Base-by-base conservation (phyloP, 2,329 filamentous ascomycete genomes). In the Aspergillus ochraceus region DNA sequence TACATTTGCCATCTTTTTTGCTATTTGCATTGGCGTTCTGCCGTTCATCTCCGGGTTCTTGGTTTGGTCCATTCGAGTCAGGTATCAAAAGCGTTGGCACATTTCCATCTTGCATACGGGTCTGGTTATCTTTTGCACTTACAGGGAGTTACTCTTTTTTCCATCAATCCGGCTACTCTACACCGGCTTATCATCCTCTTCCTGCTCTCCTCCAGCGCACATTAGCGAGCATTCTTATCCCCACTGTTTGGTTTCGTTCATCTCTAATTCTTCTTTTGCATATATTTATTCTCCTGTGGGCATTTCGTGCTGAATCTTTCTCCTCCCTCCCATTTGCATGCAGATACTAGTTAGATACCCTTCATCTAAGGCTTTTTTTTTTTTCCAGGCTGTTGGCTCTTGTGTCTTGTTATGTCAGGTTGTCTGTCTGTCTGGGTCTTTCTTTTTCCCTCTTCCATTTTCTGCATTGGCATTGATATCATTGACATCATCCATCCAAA, bases 311-410 rank as follows among this genome's bases (percentile, higher is more conserved):
- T 45, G 30, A 26, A 47, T 61, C 54, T 36, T 55, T 47, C 24
- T 36, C 46, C 55, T 14, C 8, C 19, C 12, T 22, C 42, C 20
- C 19, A 9, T 62, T 64, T 29, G 26, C 6, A 29, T 29, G 58
- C 56, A 60, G 53, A 47, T 47, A 20, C 20, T 42, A 42, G 36
- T 59, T 66, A 65, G 64, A 66, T 66, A 66, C 64, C 64, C 64
- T 66, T 53, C 52, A 55, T 55, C 58, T 58, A 49, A 53, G 58
- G 56, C 62, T 29, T 29, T 64, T 45, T n/a, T 42, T 17, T 63
- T 14, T 63, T 64, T 45, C 5, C n/a, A 42, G 36, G 36, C 17
- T 55, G 55, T 59, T 51, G 52, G 60, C 58, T 54, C 42, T 55
- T 56, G n/a, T 45, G 45, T 6, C 30, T 57, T 24, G 24, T 24